These are phyloP conservation scores for Pyrenula massariospora DNA, from an alignment of 495 filamentous ascomycete genomes.

Conservation along the genomic window DNA sequence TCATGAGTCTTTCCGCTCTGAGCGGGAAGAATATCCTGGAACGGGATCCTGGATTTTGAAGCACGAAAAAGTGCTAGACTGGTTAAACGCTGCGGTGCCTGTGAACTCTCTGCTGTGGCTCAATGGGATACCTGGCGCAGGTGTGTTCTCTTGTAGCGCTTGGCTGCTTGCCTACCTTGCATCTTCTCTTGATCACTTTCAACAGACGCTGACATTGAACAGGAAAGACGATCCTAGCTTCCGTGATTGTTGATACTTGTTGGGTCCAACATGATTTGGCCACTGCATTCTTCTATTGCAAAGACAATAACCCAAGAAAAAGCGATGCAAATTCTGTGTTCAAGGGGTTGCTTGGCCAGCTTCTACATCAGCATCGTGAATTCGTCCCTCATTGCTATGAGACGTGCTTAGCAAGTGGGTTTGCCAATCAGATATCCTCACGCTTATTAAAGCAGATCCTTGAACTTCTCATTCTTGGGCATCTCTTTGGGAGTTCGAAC, in stretches of 20 bases:
- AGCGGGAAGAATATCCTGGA: constrained; percentile 11
- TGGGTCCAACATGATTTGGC: constrained; percentile 6
- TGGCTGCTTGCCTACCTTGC: not conserved
- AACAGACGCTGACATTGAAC: not conserved
- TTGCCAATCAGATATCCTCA: constrained; percentile 14
- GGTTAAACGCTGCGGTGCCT: constrained; percentile 11
- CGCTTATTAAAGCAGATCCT: constrained; percentile 16
- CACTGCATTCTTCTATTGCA: constrained; percentile 31
- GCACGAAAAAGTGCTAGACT: constrained; percentile 13
- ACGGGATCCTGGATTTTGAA: constrained; percentile 24
- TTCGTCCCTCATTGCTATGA: constrained; percentile 21
- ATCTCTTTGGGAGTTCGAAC: too few relatives aligned
- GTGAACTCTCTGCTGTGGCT: constrained; percentile 22
- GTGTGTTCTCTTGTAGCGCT: constrained; percentile 8
- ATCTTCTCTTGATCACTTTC: not conserved
- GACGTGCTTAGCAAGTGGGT: constrained; percentile 11
- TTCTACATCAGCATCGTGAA: constrained; percentile 18
- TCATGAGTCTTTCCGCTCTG: constrained; percentile 17
- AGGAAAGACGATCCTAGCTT: constrained; percentile 34
- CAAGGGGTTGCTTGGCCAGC: constrained; percentile 22
- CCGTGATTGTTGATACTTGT: constrained; percentile 20
- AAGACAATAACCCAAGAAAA: constrained; percentile 16
- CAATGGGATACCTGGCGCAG: constrained; percentile 31
- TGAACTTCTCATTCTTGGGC: constrained; percentile 13
- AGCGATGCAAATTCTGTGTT: constrained; percentile 18